Evolutionary conservation across 176 grass and related monocot genomes (phyloP).

Genomic region (Dactylis glomerata): DNA sequence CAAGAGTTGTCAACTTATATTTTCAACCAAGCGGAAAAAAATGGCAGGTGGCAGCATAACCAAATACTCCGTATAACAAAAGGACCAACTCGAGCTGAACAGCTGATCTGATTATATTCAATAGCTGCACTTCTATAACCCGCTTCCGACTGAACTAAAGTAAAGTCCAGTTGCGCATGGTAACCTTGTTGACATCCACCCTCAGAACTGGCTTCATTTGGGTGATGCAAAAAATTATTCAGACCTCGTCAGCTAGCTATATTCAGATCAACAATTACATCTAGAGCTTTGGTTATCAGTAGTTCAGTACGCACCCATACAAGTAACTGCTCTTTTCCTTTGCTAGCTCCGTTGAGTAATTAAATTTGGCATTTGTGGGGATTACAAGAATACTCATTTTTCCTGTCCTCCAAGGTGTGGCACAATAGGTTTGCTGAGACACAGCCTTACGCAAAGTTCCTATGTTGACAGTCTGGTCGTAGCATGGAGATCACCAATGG

Average conservation of each 20-base stretch:
- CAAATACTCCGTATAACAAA: not conserved
- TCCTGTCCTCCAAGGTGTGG: not conserved
- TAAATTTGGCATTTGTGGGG: not conserved
- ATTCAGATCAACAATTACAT: not conserved
- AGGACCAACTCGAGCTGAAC: not conserved
- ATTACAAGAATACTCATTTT: not conserved
- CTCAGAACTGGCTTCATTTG: not conserved
- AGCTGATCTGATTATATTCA: not conserved
- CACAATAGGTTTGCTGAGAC: not conserved
- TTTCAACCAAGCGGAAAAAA: not conserved
- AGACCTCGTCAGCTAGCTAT: not conserved
- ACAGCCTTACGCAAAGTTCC: not conserved
- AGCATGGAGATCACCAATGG: not conserved
- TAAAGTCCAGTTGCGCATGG: slow-evolving; percentile 2
- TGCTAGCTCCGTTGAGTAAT: not conserved
- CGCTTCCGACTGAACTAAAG: not conserved
- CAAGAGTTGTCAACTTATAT: not conserved
- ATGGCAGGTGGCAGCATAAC: not conserved
- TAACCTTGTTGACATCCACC: not conserved
- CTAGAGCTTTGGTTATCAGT: not conserved
- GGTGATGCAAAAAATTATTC: not conserved
- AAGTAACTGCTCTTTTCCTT: not conserved
- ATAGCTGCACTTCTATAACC: not conserved
- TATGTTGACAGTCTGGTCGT: not conserved
- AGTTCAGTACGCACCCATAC: not conserved